These are phyloP conservation scores for Collariella sp. DNA, from an alignment of 495 filamentous ascomycete species.

Conservation along the genomic window DNA sequence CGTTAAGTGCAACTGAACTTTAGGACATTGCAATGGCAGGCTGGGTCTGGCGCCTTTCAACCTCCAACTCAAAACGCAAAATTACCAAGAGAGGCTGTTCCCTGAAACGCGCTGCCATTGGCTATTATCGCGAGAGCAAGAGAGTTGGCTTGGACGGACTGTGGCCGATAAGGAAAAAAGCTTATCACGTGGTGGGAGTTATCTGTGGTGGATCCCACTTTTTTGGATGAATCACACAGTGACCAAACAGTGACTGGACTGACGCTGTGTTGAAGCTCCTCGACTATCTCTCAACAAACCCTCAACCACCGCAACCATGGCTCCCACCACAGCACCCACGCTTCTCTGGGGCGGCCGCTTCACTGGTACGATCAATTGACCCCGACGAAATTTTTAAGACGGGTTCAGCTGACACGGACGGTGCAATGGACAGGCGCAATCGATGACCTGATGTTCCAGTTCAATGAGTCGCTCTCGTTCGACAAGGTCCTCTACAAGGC, in stretches of 20 bases:
- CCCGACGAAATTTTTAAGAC: neutral
- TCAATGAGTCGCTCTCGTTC: constrained; percentile 81
- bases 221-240: neutral
- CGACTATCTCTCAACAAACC: neutral
- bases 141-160: no score
- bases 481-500: constrained; percentile 76
- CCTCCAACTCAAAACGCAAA: no score
- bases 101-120: no score
- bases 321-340: constrained; percentile 8
- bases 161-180: neutral
- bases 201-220: neutral
- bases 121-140: no score
- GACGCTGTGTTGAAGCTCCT: neutral
- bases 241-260: neutral
- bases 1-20: no score
- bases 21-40: no score
- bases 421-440: constrained; percentile 50
- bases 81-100: no score
- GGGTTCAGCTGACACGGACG: constrained; percentile 7
- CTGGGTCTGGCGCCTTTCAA: no score
- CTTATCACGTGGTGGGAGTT: neutral
- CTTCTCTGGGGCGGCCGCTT: constrained; percentile 75
- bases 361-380: constrained; percentile 46
- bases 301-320: constrained; percentile 2
- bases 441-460: constrained; percentile 80